A percentile compares a stretch with the other conserved stretches of the same genome.
phyloP scores from a whole-genome alignment of 2,329 filamentous ascomycete genomes.

The Diplodia sapinea region DNA sequence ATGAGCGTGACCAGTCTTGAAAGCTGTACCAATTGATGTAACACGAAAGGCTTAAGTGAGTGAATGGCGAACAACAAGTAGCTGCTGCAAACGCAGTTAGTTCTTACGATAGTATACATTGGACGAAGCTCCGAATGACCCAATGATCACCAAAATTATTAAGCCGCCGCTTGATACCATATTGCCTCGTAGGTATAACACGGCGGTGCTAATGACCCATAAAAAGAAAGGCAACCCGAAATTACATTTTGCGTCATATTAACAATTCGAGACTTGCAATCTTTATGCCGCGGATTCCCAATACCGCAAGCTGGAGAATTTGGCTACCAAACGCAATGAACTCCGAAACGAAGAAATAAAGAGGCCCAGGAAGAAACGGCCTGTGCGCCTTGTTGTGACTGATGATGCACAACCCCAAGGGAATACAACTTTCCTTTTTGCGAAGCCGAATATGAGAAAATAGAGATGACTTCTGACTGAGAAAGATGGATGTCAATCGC shows the following conservation, averaged over 20 bases:
- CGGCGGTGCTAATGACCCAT: not conserved
- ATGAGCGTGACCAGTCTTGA: not conserved
- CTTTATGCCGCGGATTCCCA: constrained; percentile 14
- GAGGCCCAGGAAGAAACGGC: not conserved
- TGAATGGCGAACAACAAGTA: not conserved
- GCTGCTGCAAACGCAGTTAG: not conserved
- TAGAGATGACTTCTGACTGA: constrained; percentile 4
- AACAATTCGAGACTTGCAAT: constrained; percentile 14
- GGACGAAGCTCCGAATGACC: constrained; percentile 5
- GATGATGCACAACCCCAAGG: constrained; percentile 4
- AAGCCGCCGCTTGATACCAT: not conserved
- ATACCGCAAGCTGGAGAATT: constrained; percentile 13
- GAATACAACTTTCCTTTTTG: constrained; percentile 25
- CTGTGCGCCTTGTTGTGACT: constrained; percentile 5
- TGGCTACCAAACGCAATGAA: constrained; percentile 11
- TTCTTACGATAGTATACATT: constrained; percentile 15
- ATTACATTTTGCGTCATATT: not conserved
- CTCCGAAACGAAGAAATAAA: constrained; percentile 2
- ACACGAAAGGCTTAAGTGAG: not conserved
- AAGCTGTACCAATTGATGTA: not conserved
- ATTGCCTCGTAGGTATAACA: not conserved
- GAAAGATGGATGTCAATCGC: constrained; percentile 13
- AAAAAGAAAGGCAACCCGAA: not conserved
- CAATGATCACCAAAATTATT: constrained; percentile 19
- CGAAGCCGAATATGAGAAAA: constrained; percentile 1